Percentiles rank a stretch among this genome's conserved stretches.
These are phyloP conservation scores for Fereydounia khargensis DNA, from an alignment of 1,284 basidiomycete species.

Conservation along the genomic window DNA sequence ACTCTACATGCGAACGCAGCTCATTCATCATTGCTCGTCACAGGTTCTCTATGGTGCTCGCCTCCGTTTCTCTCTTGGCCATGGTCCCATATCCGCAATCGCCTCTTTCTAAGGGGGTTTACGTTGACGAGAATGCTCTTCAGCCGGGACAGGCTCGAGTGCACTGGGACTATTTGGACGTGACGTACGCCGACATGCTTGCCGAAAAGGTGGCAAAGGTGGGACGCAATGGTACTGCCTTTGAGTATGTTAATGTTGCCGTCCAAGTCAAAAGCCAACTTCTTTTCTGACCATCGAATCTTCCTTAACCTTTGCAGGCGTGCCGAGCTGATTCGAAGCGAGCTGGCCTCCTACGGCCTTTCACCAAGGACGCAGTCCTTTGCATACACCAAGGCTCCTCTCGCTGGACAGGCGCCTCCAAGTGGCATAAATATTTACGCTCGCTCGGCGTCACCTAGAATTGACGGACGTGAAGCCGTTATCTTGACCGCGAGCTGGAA, in stretches of 20 bases:
- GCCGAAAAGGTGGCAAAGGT: slow-evolving; percentile 21
- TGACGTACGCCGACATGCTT: slow-evolving; percentile 37
- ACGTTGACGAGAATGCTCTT: slow-evolving; percentile 56
- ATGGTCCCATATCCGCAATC: slow-evolving; percentile 35
- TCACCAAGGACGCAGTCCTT: slow-evolving; percentile 19
- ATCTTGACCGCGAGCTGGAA: slow-evolving; percentile 59
- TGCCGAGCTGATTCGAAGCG: slow-evolving; percentile 23
- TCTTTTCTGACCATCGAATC: too few relatives aligned
- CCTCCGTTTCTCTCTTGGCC: slow-evolving; percentile 24
- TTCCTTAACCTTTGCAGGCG: slow-evolving; percentile 5
- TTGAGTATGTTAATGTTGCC: too few relatives aligned
- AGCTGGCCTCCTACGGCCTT: slow-evolving; percentile 41
- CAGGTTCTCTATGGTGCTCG: too few relatives aligned
- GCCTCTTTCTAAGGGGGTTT: slow-evolving; percentile 44
- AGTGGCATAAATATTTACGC: slow-evolving; percentile 79
- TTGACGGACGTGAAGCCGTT: slow-evolving; percentile 80
- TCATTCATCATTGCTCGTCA: too few relatives aligned
- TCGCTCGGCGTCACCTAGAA: slow-evolving; percentile 75
- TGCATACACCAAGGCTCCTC: slow-evolving; percentile 8
- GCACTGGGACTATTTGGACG: slow-evolving; percentile 44
- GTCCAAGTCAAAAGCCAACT: too few relatives aligned
- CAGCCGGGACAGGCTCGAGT: slow-evolving; percentile 45
- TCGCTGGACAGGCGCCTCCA: too few relatives aligned
- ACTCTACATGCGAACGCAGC: too few relatives aligned
- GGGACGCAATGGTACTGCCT: too few relatives aligned